These are phyloP conservation scores for Sarcocystis neurona DNA, from an alignment of 169 alveolate species.

Conservation along the genomic window DNA sequence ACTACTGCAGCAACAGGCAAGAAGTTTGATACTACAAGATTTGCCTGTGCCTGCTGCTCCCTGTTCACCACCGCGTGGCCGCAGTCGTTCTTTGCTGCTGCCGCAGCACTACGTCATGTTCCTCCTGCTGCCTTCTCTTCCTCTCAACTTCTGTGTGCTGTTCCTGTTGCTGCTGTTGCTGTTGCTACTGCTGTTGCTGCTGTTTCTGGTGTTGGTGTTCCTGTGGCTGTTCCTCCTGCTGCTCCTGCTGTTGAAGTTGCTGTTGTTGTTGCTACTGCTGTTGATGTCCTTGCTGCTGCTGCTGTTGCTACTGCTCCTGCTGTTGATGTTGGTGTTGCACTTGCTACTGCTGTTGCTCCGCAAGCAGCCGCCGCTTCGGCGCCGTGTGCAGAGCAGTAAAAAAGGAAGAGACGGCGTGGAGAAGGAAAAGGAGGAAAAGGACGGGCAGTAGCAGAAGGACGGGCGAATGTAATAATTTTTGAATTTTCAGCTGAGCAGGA, in stretches of 20 bases:
- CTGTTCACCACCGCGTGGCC: too few species aligned
- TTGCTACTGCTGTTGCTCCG: constrained; percentile 3
- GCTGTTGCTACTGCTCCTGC: not conserved
- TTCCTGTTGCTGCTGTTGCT: not conserved
- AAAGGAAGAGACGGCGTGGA: too few species aligned
- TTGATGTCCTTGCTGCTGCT: not conserved
- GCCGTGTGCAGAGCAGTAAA: too few species aligned
- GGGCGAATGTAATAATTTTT: too few species aligned
- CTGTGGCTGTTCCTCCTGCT: not conserved
- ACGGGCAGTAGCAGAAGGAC: too few species aligned
- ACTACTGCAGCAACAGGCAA: too few species aligned
- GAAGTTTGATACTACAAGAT: too few species aligned
- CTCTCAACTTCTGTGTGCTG: not conserved
- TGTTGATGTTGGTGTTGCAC: constrained; percentile 7
- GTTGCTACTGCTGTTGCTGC: constrained; percentile 17
- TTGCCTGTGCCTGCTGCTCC: constrained; percentile 21
- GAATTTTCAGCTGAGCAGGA: constrained; percentile 15
- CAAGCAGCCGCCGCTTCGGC: too few species aligned
- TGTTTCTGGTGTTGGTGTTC: not conserved
- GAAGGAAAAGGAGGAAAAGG: too few species aligned
- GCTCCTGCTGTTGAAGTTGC: not conserved
- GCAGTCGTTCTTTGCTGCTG: not conserved
- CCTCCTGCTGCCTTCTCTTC: not conserved
- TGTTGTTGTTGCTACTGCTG: not conserved
- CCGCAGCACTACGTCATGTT: not conserved